Percentiles rank a stretch among this genome's conserved stretches.
These are phyloP conservation scores for Rasamsonia emersonii DNA, from an alignment of 2,329 filamentous ascomycete species.

Conservation along the genomic window DNA sequence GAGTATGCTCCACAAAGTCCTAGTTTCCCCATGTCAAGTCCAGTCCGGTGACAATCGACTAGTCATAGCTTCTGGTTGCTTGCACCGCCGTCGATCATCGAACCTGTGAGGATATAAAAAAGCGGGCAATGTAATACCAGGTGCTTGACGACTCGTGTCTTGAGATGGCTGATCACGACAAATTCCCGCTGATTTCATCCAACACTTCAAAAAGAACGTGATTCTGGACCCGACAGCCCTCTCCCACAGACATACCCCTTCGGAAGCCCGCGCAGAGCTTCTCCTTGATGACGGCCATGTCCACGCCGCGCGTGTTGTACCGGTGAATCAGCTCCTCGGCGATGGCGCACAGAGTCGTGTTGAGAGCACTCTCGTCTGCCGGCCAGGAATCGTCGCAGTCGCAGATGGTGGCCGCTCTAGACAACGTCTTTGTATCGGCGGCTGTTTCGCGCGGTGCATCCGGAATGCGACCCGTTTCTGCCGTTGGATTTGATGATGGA, in stretches of 20 bases:
- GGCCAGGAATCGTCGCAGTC: slow-evolving; percentile 12
- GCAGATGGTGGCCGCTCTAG: slow-evolving; percentile 6
- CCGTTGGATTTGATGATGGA: too few species aligned
- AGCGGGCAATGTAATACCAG: too few species aligned
- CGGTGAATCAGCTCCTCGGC: slow-evolving; percentile 30
- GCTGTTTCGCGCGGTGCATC: slow-evolving; percentile 3
- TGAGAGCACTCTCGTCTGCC: slow-evolving; percentile 18
- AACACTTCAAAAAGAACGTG: slow-evolving; percentile 35
- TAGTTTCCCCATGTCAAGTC: too few species aligned
- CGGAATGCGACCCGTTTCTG: too few species aligned
- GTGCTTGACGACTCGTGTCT: too few species aligned
- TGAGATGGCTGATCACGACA: slow-evolving; percentile 1
- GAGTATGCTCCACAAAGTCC: too few species aligned
- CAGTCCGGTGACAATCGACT: too few species aligned
- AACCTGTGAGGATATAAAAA: too few species aligned
- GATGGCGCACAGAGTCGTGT: slow-evolving; percentile 30
- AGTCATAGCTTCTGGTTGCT: too few species aligned
- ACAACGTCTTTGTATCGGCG: too few species aligned
- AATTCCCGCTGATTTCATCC: slow-evolving; percentile 26
- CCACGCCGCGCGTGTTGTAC: slow-evolving; percentile 27
- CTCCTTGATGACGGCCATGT: slow-evolving; percentile 26
- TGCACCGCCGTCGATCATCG: too few species aligned
- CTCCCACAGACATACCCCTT: slow-evolving; percentile 15
- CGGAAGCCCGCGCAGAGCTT: slow-evolving; percentile 28
- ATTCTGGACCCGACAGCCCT: slow-evolving; percentile 31